Conservation (phyloP, 139 green algal genomes). For the Picochlorum sp. region DNA sequence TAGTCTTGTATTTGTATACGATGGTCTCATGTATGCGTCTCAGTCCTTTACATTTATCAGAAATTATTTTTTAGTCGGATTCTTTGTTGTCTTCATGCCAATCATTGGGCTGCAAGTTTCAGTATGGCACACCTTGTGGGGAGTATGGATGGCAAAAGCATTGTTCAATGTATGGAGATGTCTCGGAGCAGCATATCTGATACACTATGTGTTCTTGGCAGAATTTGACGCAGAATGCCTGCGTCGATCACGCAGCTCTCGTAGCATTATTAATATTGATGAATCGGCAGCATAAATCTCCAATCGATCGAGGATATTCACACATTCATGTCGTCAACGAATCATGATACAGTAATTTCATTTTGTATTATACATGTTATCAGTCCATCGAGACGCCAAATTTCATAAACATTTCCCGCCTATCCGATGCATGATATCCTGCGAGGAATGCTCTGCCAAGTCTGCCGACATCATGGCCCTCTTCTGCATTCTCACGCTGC, state of each 20-base stretch:
- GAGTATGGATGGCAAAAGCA: conserved; percentile 43
- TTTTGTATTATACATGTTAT: not conserved
- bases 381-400: conserved; percentile 8
- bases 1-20: conserved; percentile 51
- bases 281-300: too few relatives aligned
- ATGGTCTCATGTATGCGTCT: conserved; percentile 52
- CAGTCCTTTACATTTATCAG: conserved; percentile 49
- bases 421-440: conserved; percentile 10
- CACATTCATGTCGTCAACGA: not conserved
- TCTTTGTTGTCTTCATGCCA: conserved; percentile 44
- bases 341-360: not conserved
- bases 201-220: conserved; percentile 30
- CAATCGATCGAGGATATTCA: too few relatives aligned
- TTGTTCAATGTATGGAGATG: conserved; percentile 47
- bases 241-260: not conserved
- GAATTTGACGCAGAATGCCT: conserved; percentile 12
- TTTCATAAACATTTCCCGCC: conserved; percentile 1
- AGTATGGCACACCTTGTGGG: conserved; percentile 21
- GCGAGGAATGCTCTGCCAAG: conserved; percentile 27
- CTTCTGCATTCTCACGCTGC: conserved; percentile 7
- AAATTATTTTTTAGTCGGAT: conserved; percentile 37
- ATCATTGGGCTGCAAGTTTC: conserved; percentile 18
- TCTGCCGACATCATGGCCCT: conserved; percentile 12
- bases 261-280: not conserved
- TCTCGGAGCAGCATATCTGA: conserved; percentile 33